Conservation (phyloP, 768 basidiomycete species). For the Boletus subcaerulescens region DNA sequence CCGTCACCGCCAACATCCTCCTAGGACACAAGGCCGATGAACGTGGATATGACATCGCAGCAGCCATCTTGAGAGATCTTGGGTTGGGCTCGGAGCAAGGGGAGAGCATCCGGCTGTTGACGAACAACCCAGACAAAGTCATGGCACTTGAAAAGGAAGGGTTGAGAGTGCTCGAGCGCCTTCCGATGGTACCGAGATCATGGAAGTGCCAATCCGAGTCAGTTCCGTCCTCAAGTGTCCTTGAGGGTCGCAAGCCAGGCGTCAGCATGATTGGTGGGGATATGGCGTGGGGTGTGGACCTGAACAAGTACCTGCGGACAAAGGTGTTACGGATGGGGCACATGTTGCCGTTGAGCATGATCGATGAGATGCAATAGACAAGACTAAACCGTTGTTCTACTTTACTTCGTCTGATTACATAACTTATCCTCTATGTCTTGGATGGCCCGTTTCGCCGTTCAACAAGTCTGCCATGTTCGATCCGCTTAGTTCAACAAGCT, state of each 20-base stretch:
- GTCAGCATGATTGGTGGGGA: conserved; percentile 81
- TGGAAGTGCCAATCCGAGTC: conserved; percentile 50
- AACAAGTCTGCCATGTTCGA: conserved; percentile 53
- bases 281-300: conserved; percentile 73
- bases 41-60: conserved; percentile 89
- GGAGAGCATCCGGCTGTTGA: conserved; percentile 74
- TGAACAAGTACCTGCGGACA: conserved; percentile 93
- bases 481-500: conserved; percentile 59
- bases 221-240: neutral
- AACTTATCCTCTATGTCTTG: conserved; percentile 3
- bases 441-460: no score
- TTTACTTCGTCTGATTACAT: conserved; percentile 17
- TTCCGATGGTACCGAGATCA: conserved; percentile 91
- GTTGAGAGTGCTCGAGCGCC: conserved; percentile 73
- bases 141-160: conserved; percentile 83
- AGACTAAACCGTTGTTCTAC: neutral
- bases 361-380: conserved; percentile 6
- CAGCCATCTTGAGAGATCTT: conserved; percentile 84
- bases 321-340: conserved; percentile 99
- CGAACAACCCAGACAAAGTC: conserved; percentile 98
- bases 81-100: conserved; percentile 59
- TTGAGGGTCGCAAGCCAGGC: conserved; percentile 46
- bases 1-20: conserved; percentile 95
- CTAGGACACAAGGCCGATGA: conserved; percentile 94
- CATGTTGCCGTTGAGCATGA: conserved; percentile 57